Evolutionary conservation across 2,329 filamentous ascomycete genomes (phyloP), one percentile per base, ranked within the genome.

Genomic region (Monosporascus sp.): DNA sequence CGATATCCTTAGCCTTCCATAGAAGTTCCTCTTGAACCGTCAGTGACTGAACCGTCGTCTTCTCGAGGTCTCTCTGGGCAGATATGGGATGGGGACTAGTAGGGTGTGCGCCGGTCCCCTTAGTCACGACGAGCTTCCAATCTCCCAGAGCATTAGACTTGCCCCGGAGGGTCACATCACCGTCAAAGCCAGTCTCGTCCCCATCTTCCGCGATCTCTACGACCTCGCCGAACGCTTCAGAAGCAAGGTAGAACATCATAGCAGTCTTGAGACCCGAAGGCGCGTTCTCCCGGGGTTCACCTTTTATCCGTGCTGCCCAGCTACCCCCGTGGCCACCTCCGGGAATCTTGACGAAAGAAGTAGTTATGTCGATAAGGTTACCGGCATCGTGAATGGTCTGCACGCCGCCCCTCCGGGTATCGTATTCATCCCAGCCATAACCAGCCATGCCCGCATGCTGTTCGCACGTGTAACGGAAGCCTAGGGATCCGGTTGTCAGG

Each of bases 381-480:
- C 83, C 87, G 51, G 86, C 85, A 70, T 99, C 94, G 67, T 95
- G 91, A 55, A 99, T 93, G 1, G 88, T 89, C 72, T 99, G 91
- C 22, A 89, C 79, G 52, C 94, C 94, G 57, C 94, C 94, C 53
- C 80, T 87, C 54, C 94, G 82, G 22, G 91, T 86, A 72, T 99
- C 94, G 70, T 95, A 99, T 69, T 96, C 90, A 65, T 97, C 92
- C 94, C 94, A 99, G 57, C 94, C 94, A 70, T 99, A 99, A 52
- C 93, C 93, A 48, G 85, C 88, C 81, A 99, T 96, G 60, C 88
- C 88, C 69, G 95, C 91, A 69, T 94, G 84, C 70, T 99, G 94
- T 71, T 97, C 94, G 73, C 94, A 99, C 0, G 94, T 97, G 70
- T 96, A 91, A 59, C 94, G 86, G 64, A 97, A 88, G 63, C 86